Conservation (phyloP, 208 protist species). For the Crithidia acanthocephali region DNA sequence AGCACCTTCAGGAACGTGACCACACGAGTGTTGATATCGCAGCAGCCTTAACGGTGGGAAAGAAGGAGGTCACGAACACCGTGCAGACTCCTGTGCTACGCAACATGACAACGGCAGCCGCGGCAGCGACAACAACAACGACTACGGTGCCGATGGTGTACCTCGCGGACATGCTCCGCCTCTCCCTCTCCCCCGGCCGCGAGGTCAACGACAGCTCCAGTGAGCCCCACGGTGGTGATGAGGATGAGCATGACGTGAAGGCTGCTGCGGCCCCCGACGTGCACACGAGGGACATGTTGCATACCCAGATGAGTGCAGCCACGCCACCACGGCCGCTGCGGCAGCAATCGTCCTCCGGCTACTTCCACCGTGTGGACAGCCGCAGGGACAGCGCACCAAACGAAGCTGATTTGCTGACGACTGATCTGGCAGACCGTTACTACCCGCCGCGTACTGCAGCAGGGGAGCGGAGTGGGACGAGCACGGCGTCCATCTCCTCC, state of each 20-base stretch:
- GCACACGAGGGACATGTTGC: neutral
- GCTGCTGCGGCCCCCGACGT: neutral
- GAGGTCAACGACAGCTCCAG: neutral
- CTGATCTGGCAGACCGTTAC: neutral
- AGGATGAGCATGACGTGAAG: too few species aligned
- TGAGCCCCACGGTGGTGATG: neutral
- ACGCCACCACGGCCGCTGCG: neutral
- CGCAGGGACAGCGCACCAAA: neutral
- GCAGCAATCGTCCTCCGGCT: neutral
- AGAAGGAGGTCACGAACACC: neutral
- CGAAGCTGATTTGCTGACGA: neutral
- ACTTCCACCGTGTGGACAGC: neutral
- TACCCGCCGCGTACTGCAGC: neutral
- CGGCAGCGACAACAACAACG: neutral
- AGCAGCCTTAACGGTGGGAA: neutral
- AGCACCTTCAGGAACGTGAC: neutral
- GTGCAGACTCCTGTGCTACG: neutral
- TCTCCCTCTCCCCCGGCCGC: conserved; percentile 17
- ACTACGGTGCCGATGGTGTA: conserved; percentile 10
- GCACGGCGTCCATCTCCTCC: conserved; percentile 16
- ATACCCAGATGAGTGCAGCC: neutral
- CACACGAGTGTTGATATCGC: neutral
- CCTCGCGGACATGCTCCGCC: conserved; percentile 26
- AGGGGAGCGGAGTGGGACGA: neutral
- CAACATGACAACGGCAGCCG: neutral